These are phyloP conservation scores for Alopecurus myosuroides DNA, from an alignment of 176 grass and related monocot species.

Conservation along the genomic window DNA sequence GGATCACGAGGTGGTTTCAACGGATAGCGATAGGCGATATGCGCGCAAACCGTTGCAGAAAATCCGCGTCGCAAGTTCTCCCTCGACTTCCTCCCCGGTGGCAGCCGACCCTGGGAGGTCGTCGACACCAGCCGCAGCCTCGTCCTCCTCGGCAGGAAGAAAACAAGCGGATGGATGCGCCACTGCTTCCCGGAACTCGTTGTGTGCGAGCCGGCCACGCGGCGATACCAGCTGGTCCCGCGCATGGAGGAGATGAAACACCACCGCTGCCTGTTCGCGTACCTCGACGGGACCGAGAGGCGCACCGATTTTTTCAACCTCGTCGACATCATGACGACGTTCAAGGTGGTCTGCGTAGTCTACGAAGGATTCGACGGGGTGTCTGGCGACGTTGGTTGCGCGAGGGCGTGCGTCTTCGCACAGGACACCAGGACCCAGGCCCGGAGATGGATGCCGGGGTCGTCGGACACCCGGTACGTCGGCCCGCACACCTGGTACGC, in stretches of 20 bases:
- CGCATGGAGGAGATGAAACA: slow-evolving; percentile 2
- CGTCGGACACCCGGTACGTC: background rate
- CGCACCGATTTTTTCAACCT: no score
- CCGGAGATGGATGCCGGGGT: background rate
- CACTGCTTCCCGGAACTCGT: background rate
- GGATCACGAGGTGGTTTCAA: no score
- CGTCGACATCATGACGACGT: background rate
- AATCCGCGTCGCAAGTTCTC: background rate
- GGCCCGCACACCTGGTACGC: background rate
- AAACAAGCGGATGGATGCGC: background rate
- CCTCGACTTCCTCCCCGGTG: background rate
- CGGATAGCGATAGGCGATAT: no score
- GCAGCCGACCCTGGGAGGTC: background rate
- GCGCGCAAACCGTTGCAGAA: no score
- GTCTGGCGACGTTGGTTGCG: background rate
- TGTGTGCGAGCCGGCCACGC: background rate
- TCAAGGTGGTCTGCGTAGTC: background rate
- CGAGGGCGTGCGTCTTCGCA: background rate
- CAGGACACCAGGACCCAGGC: background rate
- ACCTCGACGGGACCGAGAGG: background rate
- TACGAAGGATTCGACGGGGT: background rate
- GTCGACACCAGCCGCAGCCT: background rate
- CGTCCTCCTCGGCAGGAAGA: background rate
- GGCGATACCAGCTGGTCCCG: background rate
- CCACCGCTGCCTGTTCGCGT: background rate